phyloP scores from a whole-genome alignment of 208 protist genomes.

The Wallacemonas sp. region DNA sequence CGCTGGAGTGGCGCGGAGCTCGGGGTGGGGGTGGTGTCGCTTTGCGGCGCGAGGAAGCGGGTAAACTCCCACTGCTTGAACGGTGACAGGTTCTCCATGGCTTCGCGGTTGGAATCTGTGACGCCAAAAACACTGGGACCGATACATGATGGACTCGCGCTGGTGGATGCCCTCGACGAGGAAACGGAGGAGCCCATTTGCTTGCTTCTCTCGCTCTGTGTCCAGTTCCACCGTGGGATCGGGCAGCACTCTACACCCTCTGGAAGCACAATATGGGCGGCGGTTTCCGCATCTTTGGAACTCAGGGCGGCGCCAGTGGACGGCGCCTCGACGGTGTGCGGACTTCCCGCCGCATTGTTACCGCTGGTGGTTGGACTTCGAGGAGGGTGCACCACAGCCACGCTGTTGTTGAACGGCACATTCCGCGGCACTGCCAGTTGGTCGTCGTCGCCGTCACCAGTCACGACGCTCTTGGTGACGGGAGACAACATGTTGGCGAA shows the following conservation, averaged over 20 bases:
- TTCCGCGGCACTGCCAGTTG: too few relatives aligned
- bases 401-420: neutral
- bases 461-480: neutral
- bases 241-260: slow-evolving; percentile 1
- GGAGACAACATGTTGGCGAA: neutral
- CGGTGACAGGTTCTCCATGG: slow-evolving; percentile 28
- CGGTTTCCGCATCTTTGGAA: neutral
- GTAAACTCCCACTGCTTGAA: slow-evolving; percentile 38
- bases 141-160: neutral
- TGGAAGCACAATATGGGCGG: neutral
- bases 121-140: neutral
- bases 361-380: neutral
- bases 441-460: neutral
- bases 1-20: neutral
- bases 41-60: slow-evolving; percentile 16
- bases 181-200: neutral
- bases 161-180: neutral
- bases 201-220: neutral
- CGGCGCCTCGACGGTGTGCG: neutral
- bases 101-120: slow-evolving; percentile 3
- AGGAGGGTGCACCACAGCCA: neutral
- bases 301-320: neutral
- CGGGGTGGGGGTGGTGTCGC: neutral
- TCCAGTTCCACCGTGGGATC: slow-evolving; percentile 4
- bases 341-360: neutral